A percentile compares a stretch with the other conserved stretches of the same genome.
Conservation (phyloP, 371 early-diverging fungal genomes). For the Mucor mucedo region DNA sequence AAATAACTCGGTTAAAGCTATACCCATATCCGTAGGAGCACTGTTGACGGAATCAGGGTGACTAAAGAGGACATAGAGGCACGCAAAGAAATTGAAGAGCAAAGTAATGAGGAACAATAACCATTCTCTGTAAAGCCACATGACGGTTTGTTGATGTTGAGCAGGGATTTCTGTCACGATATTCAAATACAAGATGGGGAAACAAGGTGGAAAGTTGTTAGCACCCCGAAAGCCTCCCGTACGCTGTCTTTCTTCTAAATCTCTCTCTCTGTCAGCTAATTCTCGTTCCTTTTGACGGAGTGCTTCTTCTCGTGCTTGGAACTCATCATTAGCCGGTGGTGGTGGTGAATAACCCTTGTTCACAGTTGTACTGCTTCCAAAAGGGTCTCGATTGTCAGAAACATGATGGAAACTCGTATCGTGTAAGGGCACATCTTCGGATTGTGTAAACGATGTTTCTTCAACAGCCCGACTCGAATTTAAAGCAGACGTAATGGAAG, state of each 20-base stretch:
- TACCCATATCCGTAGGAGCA: conserved; percentile 78
- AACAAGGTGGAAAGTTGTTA: conserved; percentile 87
- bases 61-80: conserved; percentile 72
- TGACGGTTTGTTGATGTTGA: conserved; percentile 65
- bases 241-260: conserved; percentile 46
- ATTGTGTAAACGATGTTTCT: conserved; percentile 30
- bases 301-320: conserved; percentile 60
- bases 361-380: conserved; percentile 5
- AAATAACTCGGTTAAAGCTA: conserved; percentile 78
- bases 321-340: conserved; percentile 11
- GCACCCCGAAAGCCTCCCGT: conserved; percentile 51
- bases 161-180: conserved; percentile 78
- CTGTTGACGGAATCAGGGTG: conserved; percentile 69
- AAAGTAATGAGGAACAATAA: conserved; percentile 74
- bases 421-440: conserved; percentile 24
- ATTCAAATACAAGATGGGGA: conserved; percentile 82
- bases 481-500: conserved; percentile 57
- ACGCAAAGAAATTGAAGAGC: conserved; percentile 79
- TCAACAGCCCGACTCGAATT: conserved; percentile 38
- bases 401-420: conserved; percentile 47
- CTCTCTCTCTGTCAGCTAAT: conserved; percentile 70
- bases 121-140: conserved; percentile 80
- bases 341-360: not conserved
- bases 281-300: conserved; percentile 69
- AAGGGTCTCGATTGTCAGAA: conserved; percentile 45